Evolutionary conservation across 1,139 yeast species (phyloP).

Genomic region (Citeromyces hawaiiensis): DNA sequence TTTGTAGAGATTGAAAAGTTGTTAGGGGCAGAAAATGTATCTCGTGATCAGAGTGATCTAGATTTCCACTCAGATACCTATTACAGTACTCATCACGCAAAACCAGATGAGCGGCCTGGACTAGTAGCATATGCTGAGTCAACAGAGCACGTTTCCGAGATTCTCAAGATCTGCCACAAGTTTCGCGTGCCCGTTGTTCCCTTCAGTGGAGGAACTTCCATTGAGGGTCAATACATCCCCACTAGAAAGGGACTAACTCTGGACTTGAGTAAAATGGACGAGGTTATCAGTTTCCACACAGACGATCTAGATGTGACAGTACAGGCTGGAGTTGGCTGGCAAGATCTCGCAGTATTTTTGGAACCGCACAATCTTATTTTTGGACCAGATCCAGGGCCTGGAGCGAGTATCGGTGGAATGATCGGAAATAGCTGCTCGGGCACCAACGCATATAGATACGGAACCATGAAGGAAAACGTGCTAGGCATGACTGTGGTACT

Average conservation of each 20-base stretch:
- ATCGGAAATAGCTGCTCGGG: conserved; percentile 60
- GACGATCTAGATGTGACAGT: conserved; percentile 50
- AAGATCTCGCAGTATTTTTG: conserved; percentile 37
- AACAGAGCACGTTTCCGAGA: conserved; percentile 50
- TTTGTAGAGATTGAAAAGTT: conserved; percentile 20
- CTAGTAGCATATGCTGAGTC: conserved; percentile 48
- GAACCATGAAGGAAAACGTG: conserved; percentile 56
- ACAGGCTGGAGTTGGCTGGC: conserved; percentile 61
- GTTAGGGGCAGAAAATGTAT: conserved; percentile 25
- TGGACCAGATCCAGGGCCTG: conserved; percentile 50
- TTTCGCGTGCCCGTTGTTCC: conserved; percentile 60
- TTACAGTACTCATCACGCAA: conserved; percentile 54
- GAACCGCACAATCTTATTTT: conserved; percentile 30
- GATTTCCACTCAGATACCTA: conserved; percentile 46
- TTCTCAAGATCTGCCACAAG: conserved; percentile 47
- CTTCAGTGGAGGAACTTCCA: conserved; percentile 54
- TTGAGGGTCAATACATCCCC: conserved; percentile 71
- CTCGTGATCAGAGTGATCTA: conserved; percentile 20
- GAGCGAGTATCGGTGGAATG: conserved; percentile 68
- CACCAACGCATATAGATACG: conserved; percentile 53
- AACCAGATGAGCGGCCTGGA: conserved; percentile 34
- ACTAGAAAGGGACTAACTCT: conserved; percentile 48
- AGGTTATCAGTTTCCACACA: conserved; percentile 32
- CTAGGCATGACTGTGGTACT: conserved; percentile 31
- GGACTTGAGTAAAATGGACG: conserved; percentile 39